Evolutionary conservation across 2,329 filamentous ascomycete genomes (phyloP), one percentile per base, ranked within the genome.

Genomic region (Akanthomyces lecanii): DNA sequence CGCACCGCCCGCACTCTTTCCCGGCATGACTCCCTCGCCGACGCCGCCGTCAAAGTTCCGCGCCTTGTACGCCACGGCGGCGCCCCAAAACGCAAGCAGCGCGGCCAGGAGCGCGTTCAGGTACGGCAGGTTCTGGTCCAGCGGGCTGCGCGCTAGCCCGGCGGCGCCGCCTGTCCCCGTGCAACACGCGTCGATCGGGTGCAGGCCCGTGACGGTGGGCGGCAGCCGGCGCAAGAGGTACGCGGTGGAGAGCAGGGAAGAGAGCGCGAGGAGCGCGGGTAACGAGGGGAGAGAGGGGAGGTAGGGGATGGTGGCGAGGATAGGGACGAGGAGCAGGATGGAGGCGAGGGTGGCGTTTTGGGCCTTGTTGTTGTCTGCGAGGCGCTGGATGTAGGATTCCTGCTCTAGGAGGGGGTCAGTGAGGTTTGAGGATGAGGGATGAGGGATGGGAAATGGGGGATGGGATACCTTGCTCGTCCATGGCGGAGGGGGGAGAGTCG

Each of bases 241-340:
- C 0, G 83, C 81, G 4, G 86, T 89, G 3, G 82, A 82, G 21
- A 81, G 76, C 21, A 92, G 81, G 28, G 85, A 89, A 0, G 85
- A 81, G n/a, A 90, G 77, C 51, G 82, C 79, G 3, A 91, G 79
- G 5, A 89, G 66, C 40, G 82, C 76, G 50, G 83, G 72, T 7
- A 85, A 71, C 18, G 77, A 65, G 12, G 72, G 72, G 61, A 75
- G 75, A 65, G 71, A 18, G 77, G 65, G 12, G 72, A 71, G 30
- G 71, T 69, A 28, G 70, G 40, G 73, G 66, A 69, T 75, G 62
- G 74, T 73, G 56, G 84, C 80, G 61, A 85, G 71, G 62, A 84
- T 68, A 1, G 89, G 86, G n/a, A 92, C 77, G 53, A 66, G 54
- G 65, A 74, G 55, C 57, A 69, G 28, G 45, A 66, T 67, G 51